Percentiles rank a stretch among this genome's conserved stretches.
Evolutionary conservation across 495 filamentous ascomycete genomes (phyloP).

Genomic region (Aspergillus incahuasiensis): DNA sequence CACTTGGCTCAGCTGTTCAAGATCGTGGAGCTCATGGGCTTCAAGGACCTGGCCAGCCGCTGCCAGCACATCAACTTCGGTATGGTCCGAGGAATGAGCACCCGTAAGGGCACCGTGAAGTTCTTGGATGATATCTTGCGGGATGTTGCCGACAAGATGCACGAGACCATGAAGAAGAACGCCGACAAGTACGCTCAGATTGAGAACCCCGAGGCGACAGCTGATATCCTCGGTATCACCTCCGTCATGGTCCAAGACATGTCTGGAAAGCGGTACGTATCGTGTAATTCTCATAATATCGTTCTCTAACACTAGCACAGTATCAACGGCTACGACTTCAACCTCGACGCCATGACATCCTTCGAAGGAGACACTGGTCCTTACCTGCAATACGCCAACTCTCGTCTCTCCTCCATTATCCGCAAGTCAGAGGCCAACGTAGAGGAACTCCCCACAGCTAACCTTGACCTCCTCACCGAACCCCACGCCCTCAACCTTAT

Average conservation of each 20-base stretch:
- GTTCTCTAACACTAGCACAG: conserved; percentile 29
- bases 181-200: conserved; percentile 61
- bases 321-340: conserved; percentile 64
- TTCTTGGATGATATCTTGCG: conserved; percentile 65
- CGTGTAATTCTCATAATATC: background rate
- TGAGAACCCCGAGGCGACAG: conserved; percentile 50
- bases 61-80: conserved; percentile 72
- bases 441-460: conserved; percentile 44
- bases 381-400: conserved; percentile 66
- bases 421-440: conserved; percentile 45
- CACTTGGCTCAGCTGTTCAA: conserved; percentile 71
- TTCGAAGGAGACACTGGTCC: conserved; percentile 71
- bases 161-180: conserved; percentile 66
- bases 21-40: conserved; percentile 63
- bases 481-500: conserved; percentile 54
- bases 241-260: conserved; percentile 73
- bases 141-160: conserved; percentile 64
- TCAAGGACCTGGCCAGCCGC: conserved; percentile 53
- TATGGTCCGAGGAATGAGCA: conserved; percentile 68
- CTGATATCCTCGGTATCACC: conserved; percentile 58
- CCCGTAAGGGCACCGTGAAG: conserved; percentile 64
- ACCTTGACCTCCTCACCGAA: conserved; percentile 55
- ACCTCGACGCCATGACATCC: conserved; percentile 62
- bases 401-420: conserved; percentile 60
- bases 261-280: conserved; percentile 58